Base-by-base conservation (phyloP, 2,329 filamentous ascomycete genomes). In the Pezicula radicicola region DNA sequence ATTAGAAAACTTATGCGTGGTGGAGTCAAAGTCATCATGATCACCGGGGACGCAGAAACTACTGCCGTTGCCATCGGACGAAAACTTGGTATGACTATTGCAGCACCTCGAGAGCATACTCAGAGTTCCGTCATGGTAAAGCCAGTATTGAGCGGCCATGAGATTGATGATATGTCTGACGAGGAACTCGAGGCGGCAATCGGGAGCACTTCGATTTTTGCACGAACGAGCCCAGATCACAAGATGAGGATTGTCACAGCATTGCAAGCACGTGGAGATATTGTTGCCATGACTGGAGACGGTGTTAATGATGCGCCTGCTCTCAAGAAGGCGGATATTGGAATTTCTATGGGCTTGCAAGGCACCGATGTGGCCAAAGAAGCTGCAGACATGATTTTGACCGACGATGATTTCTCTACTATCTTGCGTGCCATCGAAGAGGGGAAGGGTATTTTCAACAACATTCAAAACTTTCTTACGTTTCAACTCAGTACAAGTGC, bases 401-500 rank as follows among this genome's bases (percentile, higher is more conserved):
- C 89, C 0, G 89, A 94, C 61, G 90, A 95, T 68, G 88, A 94
- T 70, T 94, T 95, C 68, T 89, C 88, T 0, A 94, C 90, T 5
- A 99, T 99, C 57, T 79, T 99, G 10, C 89, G 86, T 54, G 94
- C 94, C 28, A 99, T 99, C 56, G 94, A 99, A 70, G 94, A 99
- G 74, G 95, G 94, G 71, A 99, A 99, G 71, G 94, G 92, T 50
- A 99, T 99, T 61, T 99, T 99, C 73, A 96, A 94, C 80, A 99
- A 99, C 70, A 97, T 99, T 60, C 94, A 99, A 68, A 99, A 99
- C 71, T 99, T 99, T 73, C 80, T 99, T 57, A 97, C 94, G 0
- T 99, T 99, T 72, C 95, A 99, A 74, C 81, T 99, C 52, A 97
- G 92, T 70, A 99, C 94, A 45, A 97, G 91, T 68, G 94, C 95